These are phyloP conservation scores for Chaetomium olivaceum DNA, from an alignment of 2,329 filamentous ascomycete species.

Conservation along the genomic window DNA sequence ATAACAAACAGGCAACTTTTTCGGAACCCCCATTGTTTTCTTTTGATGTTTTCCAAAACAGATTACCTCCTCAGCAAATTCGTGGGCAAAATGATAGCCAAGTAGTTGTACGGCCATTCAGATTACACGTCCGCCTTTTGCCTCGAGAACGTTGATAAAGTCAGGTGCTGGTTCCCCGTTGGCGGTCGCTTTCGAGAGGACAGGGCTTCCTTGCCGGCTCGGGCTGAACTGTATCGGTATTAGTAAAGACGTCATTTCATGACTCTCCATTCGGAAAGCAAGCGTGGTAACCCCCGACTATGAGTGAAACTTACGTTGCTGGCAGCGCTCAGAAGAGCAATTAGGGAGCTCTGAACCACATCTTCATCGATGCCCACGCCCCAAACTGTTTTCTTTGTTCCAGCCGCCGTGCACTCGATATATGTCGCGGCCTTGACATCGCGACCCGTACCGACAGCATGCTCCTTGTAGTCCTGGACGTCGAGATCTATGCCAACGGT, in stretches of 20 bases:
- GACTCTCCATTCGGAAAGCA: background rate
- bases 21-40: background rate
- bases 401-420: constrained; percentile 78
- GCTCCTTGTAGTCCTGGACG: constrained; percentile 93
- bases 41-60: background rate
- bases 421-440: constrained; percentile 93
- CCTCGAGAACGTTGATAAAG: constrained; percentile 41
- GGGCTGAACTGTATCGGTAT: constrained; percentile 63
- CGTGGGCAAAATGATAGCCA: background rate
- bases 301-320: constrained; percentile 67
- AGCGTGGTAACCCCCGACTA: background rate
- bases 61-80: background rate
- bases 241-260: constrained; percentile 16
- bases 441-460: constrained; percentile 78
- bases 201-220: constrained; percentile 68
- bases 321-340: constrained; percentile 81
- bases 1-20: constrained; percentile 4
- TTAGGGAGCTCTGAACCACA: constrained; percentile 84
- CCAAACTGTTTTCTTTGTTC: constrained; percentile 74
- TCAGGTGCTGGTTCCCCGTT: constrained; percentile 31
- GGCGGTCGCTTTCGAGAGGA: constrained; percentile 59
- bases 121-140: constrained; percentile 35
- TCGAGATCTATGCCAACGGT: constrained; percentile 82
- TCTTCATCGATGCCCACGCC: constrained; percentile 91
- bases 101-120: background rate